phyloP scores from a whole-genome alignment of 306 rosid genomes.

The Acacia melanoxylon region DNA sequence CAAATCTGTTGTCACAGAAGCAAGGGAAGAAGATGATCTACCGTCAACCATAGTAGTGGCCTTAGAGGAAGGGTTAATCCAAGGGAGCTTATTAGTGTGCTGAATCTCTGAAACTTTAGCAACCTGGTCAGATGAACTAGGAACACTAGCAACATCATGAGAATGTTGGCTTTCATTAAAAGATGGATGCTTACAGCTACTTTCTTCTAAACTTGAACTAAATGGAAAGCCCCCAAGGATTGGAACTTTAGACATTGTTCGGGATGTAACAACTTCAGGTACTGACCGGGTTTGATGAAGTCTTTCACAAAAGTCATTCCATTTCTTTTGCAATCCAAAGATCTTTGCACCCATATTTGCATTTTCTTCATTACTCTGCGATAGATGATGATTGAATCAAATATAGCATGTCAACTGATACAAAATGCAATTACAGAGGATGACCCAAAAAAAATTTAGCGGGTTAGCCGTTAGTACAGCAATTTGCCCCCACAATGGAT shows the following conservation, averaged over 20 bases:
- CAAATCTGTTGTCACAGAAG: constrained; percentile 83
- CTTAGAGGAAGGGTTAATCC: constrained; percentile 28
- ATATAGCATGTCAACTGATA: constrained; percentile 22
- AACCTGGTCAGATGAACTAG: constrained; percentile 30
- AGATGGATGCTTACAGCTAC: constrained; percentile 51
- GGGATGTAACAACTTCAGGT: constrained; percentile 47
- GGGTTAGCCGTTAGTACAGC: constrained; percentile 1
- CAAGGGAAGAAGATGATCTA: constrained; percentile 39
- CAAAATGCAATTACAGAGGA: constrained; percentile 8
- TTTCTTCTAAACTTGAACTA: constrained; percentile 44
- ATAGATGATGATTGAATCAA: constrained; percentile 45
- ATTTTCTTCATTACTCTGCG: constrained; percentile 69
- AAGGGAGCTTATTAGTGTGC: constrained; percentile 38
- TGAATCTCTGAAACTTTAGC: constrained; percentile 36
- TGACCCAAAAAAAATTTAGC: constrained; percentile 1
- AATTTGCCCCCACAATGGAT: constrained; percentile 30
- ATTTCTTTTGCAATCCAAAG: constrained; percentile 62
- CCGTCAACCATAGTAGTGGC: constrained; percentile 36
- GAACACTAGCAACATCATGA: constrained; percentile 28
- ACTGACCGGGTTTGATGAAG: constrained; percentile 48
- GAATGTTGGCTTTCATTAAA: constrained; percentile 34
- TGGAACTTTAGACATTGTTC: constrained; percentile 41
- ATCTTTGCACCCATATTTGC: constrained; percentile 45
- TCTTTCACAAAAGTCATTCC: constrained; percentile 66
- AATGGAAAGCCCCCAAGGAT: constrained; percentile 45